Evolutionary conservation across 176 grass and related monocot genomes (phyloP).

Genomic region (Carex myosuroides): DNA sequence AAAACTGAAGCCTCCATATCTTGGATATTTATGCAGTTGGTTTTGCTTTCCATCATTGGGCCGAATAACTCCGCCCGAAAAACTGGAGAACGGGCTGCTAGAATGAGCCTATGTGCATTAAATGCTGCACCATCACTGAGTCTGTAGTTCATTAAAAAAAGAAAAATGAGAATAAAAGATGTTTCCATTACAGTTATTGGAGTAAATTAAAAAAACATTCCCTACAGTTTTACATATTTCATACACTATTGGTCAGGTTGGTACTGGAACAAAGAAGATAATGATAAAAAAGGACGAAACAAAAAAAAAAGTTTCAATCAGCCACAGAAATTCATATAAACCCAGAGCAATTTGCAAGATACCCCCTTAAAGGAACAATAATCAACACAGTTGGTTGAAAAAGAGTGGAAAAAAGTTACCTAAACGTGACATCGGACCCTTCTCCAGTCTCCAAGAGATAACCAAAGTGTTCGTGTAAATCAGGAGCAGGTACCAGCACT

Average conservation of each 20-base stretch:
- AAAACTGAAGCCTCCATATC: slow-evolving; percentile 18
- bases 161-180: slow-evolving; percentile 3
- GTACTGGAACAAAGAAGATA: neutral
- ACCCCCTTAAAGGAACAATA: neutral
- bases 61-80: slow-evolving; percentile 13
- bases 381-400: neutral
- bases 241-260: neutral
- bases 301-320: neutral
- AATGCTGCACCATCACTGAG: slow-evolving; percentile 6
- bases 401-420: neutral
- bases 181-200: neutral
- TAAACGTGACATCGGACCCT: slow-evolving; percentile 9
- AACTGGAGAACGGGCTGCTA: slow-evolving; percentile 14
- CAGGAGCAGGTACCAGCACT: slow-evolving; percentile 14
- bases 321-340: neutral
- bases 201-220: neutral
- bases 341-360: neutral
- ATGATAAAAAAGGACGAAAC: neutral
- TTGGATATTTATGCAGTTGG: neutral
- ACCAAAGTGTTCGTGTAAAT: slow-evolving; percentile 13
- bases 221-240: neutral
- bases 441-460: slow-evolving; percentile 5
- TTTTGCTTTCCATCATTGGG: slow-evolving; percentile 17
- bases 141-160: neutral
- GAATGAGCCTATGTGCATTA: slow-evolving; percentile 20